Evolutionary conservation across 169 alveolate species (phyloP).

Genomic region (Condylostoma magnum): DNA sequence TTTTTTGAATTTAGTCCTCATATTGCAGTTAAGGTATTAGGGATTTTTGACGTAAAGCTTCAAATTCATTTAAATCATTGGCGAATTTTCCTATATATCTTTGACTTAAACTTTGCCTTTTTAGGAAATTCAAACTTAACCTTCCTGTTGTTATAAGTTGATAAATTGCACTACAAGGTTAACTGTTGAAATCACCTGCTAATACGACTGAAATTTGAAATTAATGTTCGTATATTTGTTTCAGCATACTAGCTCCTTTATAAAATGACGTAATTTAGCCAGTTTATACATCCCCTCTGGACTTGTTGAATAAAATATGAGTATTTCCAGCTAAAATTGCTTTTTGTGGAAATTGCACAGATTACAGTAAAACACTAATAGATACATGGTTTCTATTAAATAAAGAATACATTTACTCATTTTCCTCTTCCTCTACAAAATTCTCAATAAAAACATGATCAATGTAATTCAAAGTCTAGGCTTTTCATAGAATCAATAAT

Average conservation of each 20-base stretch:
- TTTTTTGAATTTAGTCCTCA: not conserved
- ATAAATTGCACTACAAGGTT: constrained; percentile 8
- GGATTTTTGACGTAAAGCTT: not conserved
- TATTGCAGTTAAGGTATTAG: not conserved
- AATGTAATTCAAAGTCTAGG: not conserved
- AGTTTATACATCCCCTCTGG: constrained; percentile 2
- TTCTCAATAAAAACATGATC: not conserved
- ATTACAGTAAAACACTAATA: not conserved
- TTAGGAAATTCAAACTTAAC: not conserved
- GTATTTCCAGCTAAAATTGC: not conserved
- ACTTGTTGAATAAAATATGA: not conserved
- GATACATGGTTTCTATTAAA: not conserved
- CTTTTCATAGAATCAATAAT: constrained; percentile 11
- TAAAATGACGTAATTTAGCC: not conserved
- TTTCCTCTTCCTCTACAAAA: not conserved
- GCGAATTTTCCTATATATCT: not conserved
- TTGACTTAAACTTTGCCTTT: not conserved
- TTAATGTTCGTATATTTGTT: not conserved
- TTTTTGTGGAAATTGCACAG: not conserved
- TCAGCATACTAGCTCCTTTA: too few species aligned
- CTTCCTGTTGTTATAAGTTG: not conserved
- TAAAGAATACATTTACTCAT: not conserved
- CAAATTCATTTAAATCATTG: not conserved
- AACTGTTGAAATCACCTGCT: not conserved
- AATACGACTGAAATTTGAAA: not conserved